phyloP scores from a whole-genome alignment of 176 grass and related monocot genomes.

The Oryza meridionalis region DNA sequence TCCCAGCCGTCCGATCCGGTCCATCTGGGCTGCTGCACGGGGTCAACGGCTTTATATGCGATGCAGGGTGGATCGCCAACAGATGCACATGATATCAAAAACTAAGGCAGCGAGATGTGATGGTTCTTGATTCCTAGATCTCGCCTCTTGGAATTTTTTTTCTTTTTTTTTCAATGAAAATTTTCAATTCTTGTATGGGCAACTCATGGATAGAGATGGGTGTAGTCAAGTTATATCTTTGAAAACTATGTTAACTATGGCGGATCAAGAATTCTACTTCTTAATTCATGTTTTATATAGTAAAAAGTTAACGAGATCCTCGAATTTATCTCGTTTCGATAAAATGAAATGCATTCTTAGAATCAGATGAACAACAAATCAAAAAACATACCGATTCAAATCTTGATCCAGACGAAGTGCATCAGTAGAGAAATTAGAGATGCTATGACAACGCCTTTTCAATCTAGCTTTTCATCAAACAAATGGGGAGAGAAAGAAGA shows the following conservation, averaged over 20 bases:
- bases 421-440: neutral
- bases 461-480: neutral
- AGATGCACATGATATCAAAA: neutral
- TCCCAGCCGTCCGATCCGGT: slow-evolving; percentile 2
- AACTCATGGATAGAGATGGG: neutral
- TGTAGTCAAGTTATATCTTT: too few relatives aligned
- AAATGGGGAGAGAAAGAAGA: slow-evolving; percentile 11
- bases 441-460: neutral
- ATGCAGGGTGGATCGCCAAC: slow-evolving; percentile 19
- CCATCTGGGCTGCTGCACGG: neutral
- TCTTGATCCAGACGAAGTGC: neutral
- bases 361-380: neutral
- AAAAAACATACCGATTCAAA: slow-evolving; percentile 15
- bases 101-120: neutral
- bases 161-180: neutral
- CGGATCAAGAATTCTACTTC: neutral
- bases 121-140: neutral
- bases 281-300: too few relatives aligned
- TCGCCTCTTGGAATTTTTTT: neutral
- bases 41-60: slow-evolving; percentile 33
- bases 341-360: neutral
- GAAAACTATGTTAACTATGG: neutral
- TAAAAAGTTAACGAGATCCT: neutral
- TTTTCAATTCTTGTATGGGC: neutral
- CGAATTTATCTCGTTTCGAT: neutral